Evolutionary conservation across 2,329 filamentous ascomycete genomes (phyloP).

Genomic region (Fusarium sp.): DNA sequence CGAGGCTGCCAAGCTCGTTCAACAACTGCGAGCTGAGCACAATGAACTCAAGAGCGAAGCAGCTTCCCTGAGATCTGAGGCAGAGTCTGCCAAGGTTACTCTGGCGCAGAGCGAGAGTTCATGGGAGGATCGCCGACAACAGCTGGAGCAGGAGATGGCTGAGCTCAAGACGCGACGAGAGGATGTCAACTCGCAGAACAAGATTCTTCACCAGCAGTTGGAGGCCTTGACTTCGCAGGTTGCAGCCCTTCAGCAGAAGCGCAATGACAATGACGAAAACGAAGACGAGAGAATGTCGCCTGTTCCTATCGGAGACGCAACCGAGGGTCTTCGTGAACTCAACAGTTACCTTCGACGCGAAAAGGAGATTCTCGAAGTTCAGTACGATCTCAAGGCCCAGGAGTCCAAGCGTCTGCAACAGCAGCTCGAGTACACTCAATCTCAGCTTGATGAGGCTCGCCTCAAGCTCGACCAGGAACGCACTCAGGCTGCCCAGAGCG

Average conservation of each 20-base stretch:
- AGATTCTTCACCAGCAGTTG: conserved; percentile 88
- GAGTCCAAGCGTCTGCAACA: conserved; percentile 91
- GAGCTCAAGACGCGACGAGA: conserved; percentile 85
- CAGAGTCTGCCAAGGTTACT: conserved; percentile 85
- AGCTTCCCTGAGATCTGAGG: conserved; percentile 80
- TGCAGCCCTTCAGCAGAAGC: conserved; percentile 80
- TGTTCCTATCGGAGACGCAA: conserved; percentile 67
- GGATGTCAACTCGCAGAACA: conserved; percentile 90
- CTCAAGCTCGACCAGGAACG: conserved; percentile 93
- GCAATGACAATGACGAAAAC: conserved; percentile 64
- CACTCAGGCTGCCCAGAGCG: conserved; percentile 77
- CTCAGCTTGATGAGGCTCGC: conserved; percentile 88
- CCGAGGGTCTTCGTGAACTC: conserved; percentile 87
- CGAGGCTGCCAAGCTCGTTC: conserved; percentile 88
- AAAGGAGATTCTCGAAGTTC: conserved; percentile 98
- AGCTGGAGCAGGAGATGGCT: conserved; percentile 84
- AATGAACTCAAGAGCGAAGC: conserved; percentile 86
- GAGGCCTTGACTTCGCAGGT: conserved; percentile 87
- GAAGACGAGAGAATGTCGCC: conserved; percentile 66
- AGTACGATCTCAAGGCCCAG: conserved; percentile 88
- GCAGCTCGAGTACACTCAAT: conserved; percentile 87
- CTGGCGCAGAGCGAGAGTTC: conserved; percentile 85
- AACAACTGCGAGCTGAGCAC: conserved; percentile 81
- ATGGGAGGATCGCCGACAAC: conserved; percentile 85
- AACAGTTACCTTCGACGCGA: conserved; percentile 92